Conservation (phyloP, 176 grass and related monocot genomes). For the Tillandsia fasciculata region DNA sequence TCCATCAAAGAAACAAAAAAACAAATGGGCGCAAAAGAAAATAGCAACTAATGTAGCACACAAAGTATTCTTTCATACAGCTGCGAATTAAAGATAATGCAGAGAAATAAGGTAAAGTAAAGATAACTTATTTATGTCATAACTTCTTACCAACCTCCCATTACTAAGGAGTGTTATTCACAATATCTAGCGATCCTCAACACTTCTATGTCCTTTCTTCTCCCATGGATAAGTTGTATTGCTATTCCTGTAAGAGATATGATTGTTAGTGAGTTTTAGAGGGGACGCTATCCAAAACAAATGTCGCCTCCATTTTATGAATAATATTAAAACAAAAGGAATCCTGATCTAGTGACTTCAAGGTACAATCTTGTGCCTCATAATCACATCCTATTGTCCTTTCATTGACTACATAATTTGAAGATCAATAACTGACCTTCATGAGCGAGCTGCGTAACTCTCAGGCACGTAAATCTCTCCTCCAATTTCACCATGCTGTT, state of each 20-base stretch:
- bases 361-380: too few species aligned
- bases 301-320: too few species aligned
- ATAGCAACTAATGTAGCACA: slow-evolving; percentile 11
- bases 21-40: background rate
- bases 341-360: too few species aligned
- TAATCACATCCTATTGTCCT: too few species aligned
- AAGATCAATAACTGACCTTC: slow-evolving; percentile 16
- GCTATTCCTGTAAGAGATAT: background rate
- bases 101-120: slow-evolving; percentile 31
- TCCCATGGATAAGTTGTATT: background rate
- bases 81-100: slow-evolving; percentile 14
- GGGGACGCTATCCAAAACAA: background rate
- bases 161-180: slow-evolving; percentile 3
- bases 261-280: background rate
- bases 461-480: slow-evolving; percentile 95
- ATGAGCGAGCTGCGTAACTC: slow-evolving; percentile 41
- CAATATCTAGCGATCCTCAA: background rate
- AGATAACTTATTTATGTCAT: slow-evolving; percentile 42
- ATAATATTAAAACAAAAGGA: too few species aligned
- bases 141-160: slow-evolving; percentile 70
- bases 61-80: slow-evolving; percentile 54
- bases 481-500: slow-evolving; percentile 92
- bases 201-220: background rate
- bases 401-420: background rate
- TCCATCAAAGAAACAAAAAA: slow-evolving; percentile 24